phyloP scores from a whole-genome alignment of 2,329 filamentous ascomycete genomes.

The Apiospora marii region DNA sequence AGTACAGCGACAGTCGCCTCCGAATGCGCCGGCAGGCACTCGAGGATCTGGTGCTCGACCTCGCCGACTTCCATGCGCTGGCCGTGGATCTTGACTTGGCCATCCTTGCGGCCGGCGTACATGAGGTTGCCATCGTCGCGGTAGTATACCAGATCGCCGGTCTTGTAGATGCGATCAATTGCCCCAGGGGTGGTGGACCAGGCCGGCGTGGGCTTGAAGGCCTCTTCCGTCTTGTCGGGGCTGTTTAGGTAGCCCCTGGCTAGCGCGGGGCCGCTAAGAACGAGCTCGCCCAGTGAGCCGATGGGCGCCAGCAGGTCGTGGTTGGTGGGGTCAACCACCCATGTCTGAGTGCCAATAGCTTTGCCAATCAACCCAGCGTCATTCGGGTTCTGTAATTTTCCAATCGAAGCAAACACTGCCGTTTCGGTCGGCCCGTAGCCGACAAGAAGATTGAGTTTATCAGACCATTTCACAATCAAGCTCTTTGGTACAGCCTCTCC shows the following conservation, averaged over 20 bases:
- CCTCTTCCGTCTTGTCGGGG: conserved; percentile 46
- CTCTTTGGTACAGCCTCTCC: conserved; percentile 21
- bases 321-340: conserved; percentile 30
- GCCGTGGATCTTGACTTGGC: conserved; percentile 21
- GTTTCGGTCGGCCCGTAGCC: conserved; percentile 13
- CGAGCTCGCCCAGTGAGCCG: conserved; percentile 32
- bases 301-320: conserved; percentile 31
- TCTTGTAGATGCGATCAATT: conserved; percentile 12
- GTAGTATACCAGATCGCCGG: conserved; percentile 2
- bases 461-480: conserved; percentile 24
- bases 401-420: conserved; percentile 7
- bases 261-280: conserved; percentile 41
- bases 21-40: conserved; percentile 11
- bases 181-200: conserved; percentile 7
- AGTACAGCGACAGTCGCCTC: neutral
- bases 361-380: conserved; percentile 3
- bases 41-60: conserved; percentile 8
- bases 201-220: conserved; percentile 40
- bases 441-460: neutral
- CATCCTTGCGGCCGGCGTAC: conserved; percentile 19
- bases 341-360: conserved; percentile 20
- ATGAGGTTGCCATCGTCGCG: neutral
- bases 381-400: neutral
- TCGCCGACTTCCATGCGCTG: conserved; percentile 13
- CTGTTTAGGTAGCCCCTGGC: conserved; percentile 51